Evolutionary conservation across 352 stramenopile genomes (phyloP).

Genomic region (Globisporangium orthogonon): DNA sequence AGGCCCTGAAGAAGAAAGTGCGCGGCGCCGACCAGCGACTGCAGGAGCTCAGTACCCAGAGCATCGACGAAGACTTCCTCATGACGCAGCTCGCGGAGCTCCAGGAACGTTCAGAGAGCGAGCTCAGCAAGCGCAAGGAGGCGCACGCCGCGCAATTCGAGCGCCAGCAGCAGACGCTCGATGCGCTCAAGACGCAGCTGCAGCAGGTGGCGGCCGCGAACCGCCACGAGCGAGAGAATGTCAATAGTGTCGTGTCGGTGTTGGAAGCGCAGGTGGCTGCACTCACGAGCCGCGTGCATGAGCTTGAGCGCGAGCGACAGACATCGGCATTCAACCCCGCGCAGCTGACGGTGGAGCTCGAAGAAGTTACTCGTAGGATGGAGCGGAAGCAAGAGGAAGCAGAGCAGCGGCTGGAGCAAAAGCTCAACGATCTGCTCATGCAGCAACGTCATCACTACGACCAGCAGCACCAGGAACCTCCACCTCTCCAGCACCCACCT

Average conservation of each 20-base stretch:
- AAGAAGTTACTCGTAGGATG: background rate
- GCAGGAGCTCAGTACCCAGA: slow-evolving; percentile 11
- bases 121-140: slow-evolving; percentile 22
- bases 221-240: background rate
- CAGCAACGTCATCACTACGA: background rate
- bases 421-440: background rate
- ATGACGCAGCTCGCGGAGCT: slow-evolving; percentile 42
- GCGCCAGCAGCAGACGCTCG: slow-evolving; percentile 20
- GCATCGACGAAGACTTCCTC: slow-evolving; percentile 46
- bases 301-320: slow-evolving; percentile 11
- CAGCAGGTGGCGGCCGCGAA: background rate
- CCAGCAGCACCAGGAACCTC: background rate
- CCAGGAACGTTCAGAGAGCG: slow-evolving; percentile 45
- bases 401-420: background rate
- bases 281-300: slow-evolving; percentile 7
- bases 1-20: slow-evolving; percentile 20
- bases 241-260: background rate
- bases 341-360: background rate
- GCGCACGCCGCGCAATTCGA: slow-evolving; percentile 16
- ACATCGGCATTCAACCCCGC: background rate
- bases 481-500: background rate
- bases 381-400: background rate
- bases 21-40: slow-evolving; percentile 19
- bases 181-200: slow-evolving; percentile 8
- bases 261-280: slow-evolving; percentile 4